Evolutionary conservation across 1,284 basidiomycete species (phyloP), one percentile per base, ranked within the genome.

Genomic region (Cryptococcus wingfieldii): DNA sequence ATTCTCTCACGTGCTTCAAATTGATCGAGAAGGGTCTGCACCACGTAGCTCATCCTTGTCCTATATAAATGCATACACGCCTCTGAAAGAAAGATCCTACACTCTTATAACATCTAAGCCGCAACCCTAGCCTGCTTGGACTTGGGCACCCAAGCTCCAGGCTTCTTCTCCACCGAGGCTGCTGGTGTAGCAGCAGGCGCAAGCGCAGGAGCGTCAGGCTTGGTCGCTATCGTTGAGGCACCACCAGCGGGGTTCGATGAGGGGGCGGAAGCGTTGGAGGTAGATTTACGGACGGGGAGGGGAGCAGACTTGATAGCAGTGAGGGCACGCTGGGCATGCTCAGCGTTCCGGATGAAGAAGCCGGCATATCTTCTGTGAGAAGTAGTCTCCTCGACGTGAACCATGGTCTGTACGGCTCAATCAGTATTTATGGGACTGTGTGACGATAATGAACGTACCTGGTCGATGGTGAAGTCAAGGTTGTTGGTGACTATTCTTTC

Each of bases 281-380:
- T 25, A 31, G 51, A 48, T 55, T 55, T 59, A 59, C 74, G 71
- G 28, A 70, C 72, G 3, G 85, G 85, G 13, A 87, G 79, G 13
- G 90, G 88, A 61, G 83, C 81, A 53, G 81, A 82, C 63, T 84
- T 84, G 64, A 93, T 80, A 54, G 86, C 85, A 67, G 92, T 89
- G 63, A 87, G 82, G 50, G 91, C 88, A 58, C 89, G 83, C 71
- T 90, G 88, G 12, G 90, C 86, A 66, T 91, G 84, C 76, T 94
- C 90, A 5, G 90, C 89, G 77, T 93, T 93, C 63, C 92, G 86
- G 77, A 97, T 92, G 80, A 97, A 97, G 90, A 91, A 96, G 42
- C 93, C 91, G 2, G 92, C 94, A 71, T 90, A 97, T 54, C 91
- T 85, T 50, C 94, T 79, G 23, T 93, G 92, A 13, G 95, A 86